A percentile compares a stretch with the other conserved stretches of the same genome.
Conservation (phyloP, 1,139 yeast genomes). For the Suhomyces wounanorum region DNA sequence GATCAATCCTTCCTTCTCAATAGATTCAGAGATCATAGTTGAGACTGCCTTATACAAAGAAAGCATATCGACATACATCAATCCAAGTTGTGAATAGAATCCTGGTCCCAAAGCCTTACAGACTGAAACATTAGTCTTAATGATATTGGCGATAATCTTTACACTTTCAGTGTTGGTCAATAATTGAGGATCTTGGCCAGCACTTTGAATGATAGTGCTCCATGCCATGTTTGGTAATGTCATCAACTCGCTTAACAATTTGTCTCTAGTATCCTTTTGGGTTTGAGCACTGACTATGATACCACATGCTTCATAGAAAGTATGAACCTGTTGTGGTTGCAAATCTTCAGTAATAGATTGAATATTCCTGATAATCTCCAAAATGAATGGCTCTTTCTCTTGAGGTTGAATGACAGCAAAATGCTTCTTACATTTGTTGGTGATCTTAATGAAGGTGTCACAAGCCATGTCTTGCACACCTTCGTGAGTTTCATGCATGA, state of each 20-base stretch:
- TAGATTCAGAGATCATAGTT: conserved; percentile 80
- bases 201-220: conserved; percentile 84
- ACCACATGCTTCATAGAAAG: conserved; percentile 98
- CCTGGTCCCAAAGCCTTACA: conserved; percentile 93
- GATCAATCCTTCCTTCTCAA: conserved; percentile 76
- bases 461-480: conserved; percentile 99
- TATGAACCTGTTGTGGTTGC: conserved; percentile 96
- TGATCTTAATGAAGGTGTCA: conserved; percentile 95
- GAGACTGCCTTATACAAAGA: conserved; percentile 88
- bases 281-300: conserved; percentile 85
- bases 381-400: conserved; percentile 90
- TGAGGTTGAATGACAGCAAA: conserved; percentile 86
- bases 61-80: conserved; percentile 86
- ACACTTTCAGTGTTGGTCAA: conserved; percentile 84
- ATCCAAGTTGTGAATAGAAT: conserved; percentile 84
- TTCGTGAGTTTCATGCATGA: conserved; percentile 99
- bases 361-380: conserved; percentile 81
- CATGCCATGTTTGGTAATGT: conserved; percentile 91
- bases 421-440: conserved; percentile 92
- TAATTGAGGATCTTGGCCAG: conserved; percentile 85
- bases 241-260: conserved; percentile 79
- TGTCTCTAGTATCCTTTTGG: conserved; percentile 64
- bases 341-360: conserved; percentile 87
- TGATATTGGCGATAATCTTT: conserved; percentile 87
- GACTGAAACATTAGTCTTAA: conserved; percentile 92